Percentiles rank a stretch among this genome's conserved stretches.
These are phyloP conservation scores for Aspergillus transmontanensis DNA, from an alignment of 2,329 filamentous ascomycete genomes.

Conservation along the genomic window DNA sequence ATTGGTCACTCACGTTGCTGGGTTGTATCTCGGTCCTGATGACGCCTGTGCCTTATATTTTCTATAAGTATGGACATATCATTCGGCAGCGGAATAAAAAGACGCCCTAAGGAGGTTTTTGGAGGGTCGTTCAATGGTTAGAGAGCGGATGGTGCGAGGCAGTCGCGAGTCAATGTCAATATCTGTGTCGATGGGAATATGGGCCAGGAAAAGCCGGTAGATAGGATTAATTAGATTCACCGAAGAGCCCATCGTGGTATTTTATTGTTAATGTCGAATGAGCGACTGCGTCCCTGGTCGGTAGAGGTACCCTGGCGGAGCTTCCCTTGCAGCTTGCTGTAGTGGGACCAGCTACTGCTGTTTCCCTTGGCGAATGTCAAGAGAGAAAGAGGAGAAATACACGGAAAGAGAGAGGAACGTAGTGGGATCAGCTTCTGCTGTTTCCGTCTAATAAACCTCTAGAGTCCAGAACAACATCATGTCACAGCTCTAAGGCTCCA, in stretches of 20 bases:
- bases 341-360: too few species aligned
- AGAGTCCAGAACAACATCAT: too few species aligned
- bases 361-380: too few species aligned
- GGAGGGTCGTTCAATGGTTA: not conserved
- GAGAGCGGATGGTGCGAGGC: not conserved
- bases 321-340: too few species aligned
- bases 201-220: not conserved
- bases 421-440: too few species aligned
- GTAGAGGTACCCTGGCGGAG: too few species aligned
- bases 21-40: slow-evolving; percentile 39
- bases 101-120: not conserved
- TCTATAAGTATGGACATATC: slow-evolving; percentile 33
- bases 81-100: slow-evolving; percentile 20
- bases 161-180: not conserved
- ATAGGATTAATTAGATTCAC: not conserved
- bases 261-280: too few species aligned
- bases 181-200: not conserved
- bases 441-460: too few species aligned
- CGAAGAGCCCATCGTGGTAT: not conserved
- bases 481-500: too few species aligned
- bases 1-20: slow-evolving; percentile 45
- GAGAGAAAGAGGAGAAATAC: too few species aligned
- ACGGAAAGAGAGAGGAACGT: too few species aligned
- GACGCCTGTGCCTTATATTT: slow-evolving; percentile 48
- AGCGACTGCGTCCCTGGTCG: too few species aligned